phyloP scores from a whole-genome alignment of 2,329 filamentous ascomycete species.

The Colletotrichum sp. region DNA sequence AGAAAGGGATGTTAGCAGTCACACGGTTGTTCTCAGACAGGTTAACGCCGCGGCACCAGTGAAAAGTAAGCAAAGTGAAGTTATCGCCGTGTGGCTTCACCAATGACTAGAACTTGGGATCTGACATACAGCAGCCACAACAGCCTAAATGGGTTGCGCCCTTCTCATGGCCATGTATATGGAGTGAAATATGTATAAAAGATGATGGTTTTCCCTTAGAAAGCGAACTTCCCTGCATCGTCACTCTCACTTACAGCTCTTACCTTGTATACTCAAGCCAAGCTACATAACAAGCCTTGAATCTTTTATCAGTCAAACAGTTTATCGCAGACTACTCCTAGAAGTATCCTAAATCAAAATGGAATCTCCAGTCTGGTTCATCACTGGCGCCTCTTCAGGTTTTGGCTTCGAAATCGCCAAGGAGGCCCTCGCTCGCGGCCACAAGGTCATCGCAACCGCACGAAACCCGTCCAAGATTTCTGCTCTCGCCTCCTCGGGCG shows the following conservation, averaged over 20 bases:
- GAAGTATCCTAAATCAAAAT: background rate
- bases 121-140: background rate
- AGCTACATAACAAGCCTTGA: background rate
- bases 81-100: background rate
- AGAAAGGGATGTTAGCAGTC: background rate
- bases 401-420: conserved; percentile 52
- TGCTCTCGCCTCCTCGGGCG: conserved; percentile 47
- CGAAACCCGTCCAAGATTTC: conserved; percentile 43
- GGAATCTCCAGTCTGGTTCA: conserved; percentile 52
- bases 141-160: background rate
- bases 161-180: background rate
- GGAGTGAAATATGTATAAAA: background rate
- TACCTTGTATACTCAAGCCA: background rate
- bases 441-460: conserved; percentile 56
- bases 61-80: background rate
- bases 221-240: background rate
- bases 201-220: background rate
- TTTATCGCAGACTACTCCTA: background rate
- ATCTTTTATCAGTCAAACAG: fast-evolving
- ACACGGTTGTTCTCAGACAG: background rate
- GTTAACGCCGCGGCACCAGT: background rate
- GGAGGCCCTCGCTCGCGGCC: conserved; percentile 47
- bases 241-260: background rate
- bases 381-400: conserved; percentile 56
- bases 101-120: background rate